Base-by-base conservation (phyloP, 768 basidiomycete species). In the Sarcodon aspratus region DNA sequence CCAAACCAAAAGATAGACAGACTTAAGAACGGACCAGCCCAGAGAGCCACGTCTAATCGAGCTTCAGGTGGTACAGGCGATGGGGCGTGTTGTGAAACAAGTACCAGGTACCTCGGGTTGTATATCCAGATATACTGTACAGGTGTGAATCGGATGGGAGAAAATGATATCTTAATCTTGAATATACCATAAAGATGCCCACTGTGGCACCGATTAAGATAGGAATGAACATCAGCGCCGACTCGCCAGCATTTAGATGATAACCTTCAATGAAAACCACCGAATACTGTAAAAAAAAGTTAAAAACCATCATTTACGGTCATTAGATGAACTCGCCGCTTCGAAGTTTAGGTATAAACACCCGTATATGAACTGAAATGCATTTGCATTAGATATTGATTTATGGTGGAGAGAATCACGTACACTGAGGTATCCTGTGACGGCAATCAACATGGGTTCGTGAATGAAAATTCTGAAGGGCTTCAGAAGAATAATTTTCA, bases 1-100 rank as follows among this genome's bases (percentile, higher is more conserved):
- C 78, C 78, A 50, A 84, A 80, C 81, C 80, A 80, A 63, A 85
- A 84, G 64, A 82, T 77, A 8, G 78, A 74, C 15, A 66, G 37
- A 33, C 74, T 64, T 53, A 78, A 71, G 33, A 78, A 52, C 4
- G 79, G 80, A 0, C 73, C 71, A 5, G 74, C 75, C 52, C 73
- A 61, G 53, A 82, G 65, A 1, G 69, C 69, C 45, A 74, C 64
- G 45, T 69, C 67, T 21, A 82, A 60, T 13, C 81, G 70, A 45
- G 71, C 72, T 59, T 85, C 82, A 0, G 82, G 82, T 1, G 80
- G 75, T 1, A 81, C 79, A 33, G 78, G 73, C 12, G 68, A 57
- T 7, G 80, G 81, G 4, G 72, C 68, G 50, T 64, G 68, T 53
- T 69, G 67, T 1, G 58, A 58, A 8, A 66, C 63, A 49, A 75